Percentiles rank a stretch among this genome's conserved stretches.
phyloP scores from a whole-genome alignment of 2,329 filamentous ascomycete genomes.

The Alternaria sp. region DNA sequence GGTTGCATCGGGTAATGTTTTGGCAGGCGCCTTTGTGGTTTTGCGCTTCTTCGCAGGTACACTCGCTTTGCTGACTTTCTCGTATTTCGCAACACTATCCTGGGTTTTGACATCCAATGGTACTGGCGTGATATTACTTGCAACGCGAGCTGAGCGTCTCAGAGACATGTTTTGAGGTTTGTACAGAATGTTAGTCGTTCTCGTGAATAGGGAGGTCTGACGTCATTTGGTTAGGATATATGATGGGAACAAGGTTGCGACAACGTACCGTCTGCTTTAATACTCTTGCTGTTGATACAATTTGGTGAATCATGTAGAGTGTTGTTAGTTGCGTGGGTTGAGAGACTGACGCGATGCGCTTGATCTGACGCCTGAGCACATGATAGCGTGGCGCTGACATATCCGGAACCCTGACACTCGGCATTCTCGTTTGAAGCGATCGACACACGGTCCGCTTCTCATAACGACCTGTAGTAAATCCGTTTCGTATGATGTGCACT shows the following conservation, averaged over 20 bases:
- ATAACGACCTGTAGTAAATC: background rate
- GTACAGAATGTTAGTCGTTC: background rate
- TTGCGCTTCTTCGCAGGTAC: constrained; percentile 38
- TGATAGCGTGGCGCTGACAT: constrained; percentile 37
- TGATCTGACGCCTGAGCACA: constrained; percentile 38
- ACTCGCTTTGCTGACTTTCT: constrained; percentile 19
- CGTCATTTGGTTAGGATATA: constrained; percentile 26
- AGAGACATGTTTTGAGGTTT: constrained; percentile 56
- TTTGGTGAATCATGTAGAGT: constrained; percentile 13
- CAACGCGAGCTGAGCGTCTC: constrained; percentile 61
- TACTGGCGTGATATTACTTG: constrained; percentile 35
- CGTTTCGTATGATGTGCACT: background rate
- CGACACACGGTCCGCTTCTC: background rate
- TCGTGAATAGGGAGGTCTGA: constrained; percentile 22
- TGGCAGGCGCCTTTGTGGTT: constrained; percentile 12
- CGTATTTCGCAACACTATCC: constrained; percentile 19
- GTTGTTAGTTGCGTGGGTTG: background rate
- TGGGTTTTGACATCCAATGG: constrained; percentile 24
- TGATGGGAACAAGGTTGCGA: constrained; percentile 57
- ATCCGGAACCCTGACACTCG: constrained; percentile 18
- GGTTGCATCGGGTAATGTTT: constrained; percentile 6
- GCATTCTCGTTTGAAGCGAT: constrained; percentile 8
- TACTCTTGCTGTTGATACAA: background rate
- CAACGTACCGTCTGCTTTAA: constrained; percentile 12
- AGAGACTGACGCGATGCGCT: constrained; percentile 27